These are phyloP conservation scores for Agaricales sp. DNA, from an alignment of 1,284 basidiomycete species.

Conservation along the genomic window DNA sequence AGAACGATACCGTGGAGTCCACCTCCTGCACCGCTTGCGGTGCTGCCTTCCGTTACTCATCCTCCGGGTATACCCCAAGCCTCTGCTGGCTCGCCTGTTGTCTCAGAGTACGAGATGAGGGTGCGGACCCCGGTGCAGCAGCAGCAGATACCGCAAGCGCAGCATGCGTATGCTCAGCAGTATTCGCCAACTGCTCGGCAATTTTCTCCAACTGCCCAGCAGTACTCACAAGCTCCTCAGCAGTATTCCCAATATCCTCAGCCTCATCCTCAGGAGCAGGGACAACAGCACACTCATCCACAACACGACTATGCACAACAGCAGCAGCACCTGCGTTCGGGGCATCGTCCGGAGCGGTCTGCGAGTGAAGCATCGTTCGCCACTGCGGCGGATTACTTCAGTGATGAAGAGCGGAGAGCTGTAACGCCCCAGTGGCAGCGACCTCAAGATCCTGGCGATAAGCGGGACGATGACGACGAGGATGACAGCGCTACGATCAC, in stretches of 20 bases:
- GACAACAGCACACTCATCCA: too few species aligned
- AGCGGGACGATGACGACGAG: not conserved
- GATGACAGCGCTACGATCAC: not conserved
- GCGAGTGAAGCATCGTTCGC: slow-evolving; percentile 29
- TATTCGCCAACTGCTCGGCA: too few species aligned
- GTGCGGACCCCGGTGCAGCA: not conserved
- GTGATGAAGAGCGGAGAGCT: slow-evolving; percentile 12
- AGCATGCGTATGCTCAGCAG: too few species aligned
- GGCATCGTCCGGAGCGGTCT: slow-evolving; percentile 19
- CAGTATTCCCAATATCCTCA: too few species aligned
- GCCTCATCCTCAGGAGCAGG: too few species aligned
- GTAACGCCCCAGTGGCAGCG: slow-evolving; percentile 2
- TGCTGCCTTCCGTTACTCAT: not conserved
- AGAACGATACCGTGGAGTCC: not conserved
- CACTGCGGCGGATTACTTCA: slow-evolving; percentile 33
- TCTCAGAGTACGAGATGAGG: not conserved
- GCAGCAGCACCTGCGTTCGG: slow-evolving; percentile 3
- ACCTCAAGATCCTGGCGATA: not conserved
- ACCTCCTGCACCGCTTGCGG: not conserved
- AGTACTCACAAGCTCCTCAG: too few species aligned
- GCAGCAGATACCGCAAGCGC: too few species aligned
- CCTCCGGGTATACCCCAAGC: not conserved
- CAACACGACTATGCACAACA: not conserved
- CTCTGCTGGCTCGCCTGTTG: not conserved
- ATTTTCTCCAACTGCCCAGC: too few species aligned